Conservation (phyloP, 345 rosid species). For the Boechera stricta region DNA sequence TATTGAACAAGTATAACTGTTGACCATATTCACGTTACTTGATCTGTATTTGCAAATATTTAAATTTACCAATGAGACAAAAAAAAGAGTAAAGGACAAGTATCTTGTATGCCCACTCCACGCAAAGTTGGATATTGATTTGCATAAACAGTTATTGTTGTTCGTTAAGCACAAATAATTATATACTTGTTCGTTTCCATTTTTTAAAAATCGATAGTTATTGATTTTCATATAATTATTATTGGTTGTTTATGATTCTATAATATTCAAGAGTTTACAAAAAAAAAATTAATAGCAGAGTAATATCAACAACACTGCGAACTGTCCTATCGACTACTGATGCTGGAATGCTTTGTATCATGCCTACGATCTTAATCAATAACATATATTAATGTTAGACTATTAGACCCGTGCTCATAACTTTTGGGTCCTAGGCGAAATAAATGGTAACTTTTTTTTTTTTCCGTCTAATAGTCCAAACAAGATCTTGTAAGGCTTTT, state of each 20-base stretch:
- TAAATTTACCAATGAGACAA: neutral
- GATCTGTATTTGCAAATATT: neutral
- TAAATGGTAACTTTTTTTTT: neutral
- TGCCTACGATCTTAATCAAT: conserved; percentile 8
- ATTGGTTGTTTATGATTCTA: neutral
- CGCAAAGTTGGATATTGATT: neutral
- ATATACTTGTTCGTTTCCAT: too few relatives aligned
- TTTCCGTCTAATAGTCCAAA: neutral
- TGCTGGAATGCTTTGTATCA: neutral
- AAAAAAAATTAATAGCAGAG: neutral
- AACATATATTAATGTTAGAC: neutral
- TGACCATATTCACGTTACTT: neutral
- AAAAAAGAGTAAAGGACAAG: neutral
- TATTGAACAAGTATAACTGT: too few relatives aligned
- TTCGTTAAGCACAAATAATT: neutral
- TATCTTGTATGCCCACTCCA: neutral
- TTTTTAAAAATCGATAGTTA: neutral
- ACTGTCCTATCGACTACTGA: neutral
- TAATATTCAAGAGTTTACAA: neutral
- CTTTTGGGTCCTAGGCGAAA: conserved; percentile 1
- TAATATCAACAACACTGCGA: conserved; percentile 2
- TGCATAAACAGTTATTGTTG: neutral
- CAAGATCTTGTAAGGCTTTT: neutral
- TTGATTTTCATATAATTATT: neutral
- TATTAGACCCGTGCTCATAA: conserved; percentile 4